A percentile compares a stretch with the other conserved stretches of the same genome.
phyloP scores from a whole-genome alignment of 1,139 yeast genomes.

The Yamadazyma oceani region DNA sequence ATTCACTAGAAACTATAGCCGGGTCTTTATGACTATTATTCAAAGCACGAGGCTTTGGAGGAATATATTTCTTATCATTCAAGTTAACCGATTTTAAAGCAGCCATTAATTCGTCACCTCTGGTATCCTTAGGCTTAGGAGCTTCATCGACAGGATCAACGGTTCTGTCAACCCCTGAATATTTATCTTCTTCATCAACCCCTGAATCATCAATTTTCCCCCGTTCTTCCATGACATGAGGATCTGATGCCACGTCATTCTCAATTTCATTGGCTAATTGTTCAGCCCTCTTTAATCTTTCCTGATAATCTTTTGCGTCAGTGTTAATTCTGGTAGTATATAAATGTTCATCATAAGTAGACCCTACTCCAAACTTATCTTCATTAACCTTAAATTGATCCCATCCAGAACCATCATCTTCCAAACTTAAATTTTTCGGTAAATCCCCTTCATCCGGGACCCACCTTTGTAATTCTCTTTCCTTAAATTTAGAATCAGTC shows the following conservation, averaged over 20 bases:
- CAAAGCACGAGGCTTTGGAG: constrained; percentile 66
- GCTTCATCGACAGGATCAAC: not conserved
- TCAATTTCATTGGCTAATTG: constrained; percentile 82
- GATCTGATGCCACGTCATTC: constrained; percentile 62
- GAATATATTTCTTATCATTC: constrained; percentile 45
- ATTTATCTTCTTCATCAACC: constrained; percentile 92
- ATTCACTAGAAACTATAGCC: constrained; percentile 60
- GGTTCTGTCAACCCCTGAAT: constrained; percentile 74
- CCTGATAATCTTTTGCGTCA: constrained; percentile 69
- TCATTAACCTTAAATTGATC: constrained; percentile 93
- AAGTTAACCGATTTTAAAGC: constrained; percentile 46
- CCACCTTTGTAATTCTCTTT: constrained; percentile 84
- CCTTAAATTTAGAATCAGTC: constrained; percentile 38
- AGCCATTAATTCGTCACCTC: constrained; percentile 67
- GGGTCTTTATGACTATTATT: constrained; percentile 62
- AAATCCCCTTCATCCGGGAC: constrained; percentile 59
- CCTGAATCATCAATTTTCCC: constrained; percentile 84
- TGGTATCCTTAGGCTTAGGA: constrained; percentile 18
- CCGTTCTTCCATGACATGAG: constrained; percentile 90
- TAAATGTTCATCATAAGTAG: constrained; percentile 83
- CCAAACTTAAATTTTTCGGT: constrained; percentile 38
- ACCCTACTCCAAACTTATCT: constrained; percentile 82
- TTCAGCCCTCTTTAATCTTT: constrained; percentile 70
- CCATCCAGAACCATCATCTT: constrained; percentile 56
- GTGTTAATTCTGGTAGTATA: constrained; percentile 86